Conservation (phyloP, 306 rosid species). For the Cicer judaicum region DNA sequence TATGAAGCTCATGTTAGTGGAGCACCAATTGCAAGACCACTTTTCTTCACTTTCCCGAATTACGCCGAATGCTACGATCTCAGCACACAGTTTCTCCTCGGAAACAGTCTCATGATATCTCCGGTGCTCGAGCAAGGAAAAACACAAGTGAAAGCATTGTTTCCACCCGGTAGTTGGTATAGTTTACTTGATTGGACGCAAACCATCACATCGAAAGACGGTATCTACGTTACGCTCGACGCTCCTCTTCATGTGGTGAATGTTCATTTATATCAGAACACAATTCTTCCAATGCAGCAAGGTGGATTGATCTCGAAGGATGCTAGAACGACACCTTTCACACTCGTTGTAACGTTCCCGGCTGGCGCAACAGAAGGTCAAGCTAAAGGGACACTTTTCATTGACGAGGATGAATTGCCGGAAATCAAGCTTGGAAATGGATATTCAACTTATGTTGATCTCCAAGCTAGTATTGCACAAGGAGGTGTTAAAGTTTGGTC, state of each 20-base stretch:
- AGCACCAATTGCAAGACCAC: slow-evolving; percentile 96
- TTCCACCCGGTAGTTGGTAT: slow-evolving; percentile 95
- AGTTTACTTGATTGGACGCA: slow-evolving; percentile 75
- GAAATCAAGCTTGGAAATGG: slow-evolving; percentile 86
- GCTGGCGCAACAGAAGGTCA: slow-evolving; percentile 64
- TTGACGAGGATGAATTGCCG: slow-evolving; percentile 79
- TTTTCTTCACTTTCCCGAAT: slow-evolving; percentile 86
- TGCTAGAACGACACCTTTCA: slow-evolving; percentile 84
- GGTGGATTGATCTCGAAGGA: slow-evolving; percentile 86
- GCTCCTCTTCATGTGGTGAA: slow-evolving; percentile 88
- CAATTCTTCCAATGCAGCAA: slow-evolving; percentile 88
- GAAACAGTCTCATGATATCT: slow-evolving; percentile 81
- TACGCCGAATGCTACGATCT: slow-evolving; percentile 66
- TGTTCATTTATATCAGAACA: slow-evolving; percentile 86
- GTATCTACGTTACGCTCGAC: slow-evolving; percentile 66
- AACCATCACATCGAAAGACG: slow-evolving; percentile 56
- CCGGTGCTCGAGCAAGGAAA: slow-evolving; percentile 85
- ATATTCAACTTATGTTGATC: slow-evolving; percentile 66
- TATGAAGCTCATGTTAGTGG: slow-evolving; percentile 86
- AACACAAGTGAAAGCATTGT: slow-evolving; percentile 75
- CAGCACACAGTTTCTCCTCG: slow-evolving; percentile 89
- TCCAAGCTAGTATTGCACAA: slow-evolving; percentile 62
- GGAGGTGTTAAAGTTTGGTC: slow-evolving; percentile 88
- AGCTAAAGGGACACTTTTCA: slow-evolving; percentile 83
- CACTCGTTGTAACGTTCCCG: slow-evolving; percentile 72